Evolutionary conservation across 2,329 filamentous ascomycete species (phyloP).

Genomic region (Cercospora zeae-maydis): DNA sequence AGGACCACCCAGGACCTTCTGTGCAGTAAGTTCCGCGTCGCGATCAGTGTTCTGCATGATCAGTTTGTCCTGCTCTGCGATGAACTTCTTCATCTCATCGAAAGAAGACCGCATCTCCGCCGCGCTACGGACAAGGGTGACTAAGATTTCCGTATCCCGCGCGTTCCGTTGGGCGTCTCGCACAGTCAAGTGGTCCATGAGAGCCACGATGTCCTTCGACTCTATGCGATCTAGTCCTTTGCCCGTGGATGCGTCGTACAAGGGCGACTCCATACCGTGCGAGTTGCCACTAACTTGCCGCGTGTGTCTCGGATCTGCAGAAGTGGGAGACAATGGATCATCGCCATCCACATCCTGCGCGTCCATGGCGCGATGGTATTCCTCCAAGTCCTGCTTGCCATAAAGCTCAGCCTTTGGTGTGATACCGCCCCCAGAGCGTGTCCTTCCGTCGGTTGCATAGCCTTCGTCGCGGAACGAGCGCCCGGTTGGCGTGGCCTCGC

Average conservation of each 20-base stretch:
- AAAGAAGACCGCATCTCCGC: constrained; percentile 97
- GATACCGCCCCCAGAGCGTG: constrained; percentile 42
- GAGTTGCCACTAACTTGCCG: constrained; percentile 84
- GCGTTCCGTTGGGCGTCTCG: constrained; percentile 95
- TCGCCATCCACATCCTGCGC: constrained; percentile 40
- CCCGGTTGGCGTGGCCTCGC: constrained; percentile 46
- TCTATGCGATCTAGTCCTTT: constrained; percentile 87
- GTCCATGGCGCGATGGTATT: constrained; percentile 51
- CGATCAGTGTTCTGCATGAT: constrained; percentile 84
- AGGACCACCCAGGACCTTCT: constrained; percentile 79
- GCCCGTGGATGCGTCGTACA: constrained; percentile 87
- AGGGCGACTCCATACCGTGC: constrained; percentile 81
- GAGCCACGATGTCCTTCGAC: constrained; percentile 90
- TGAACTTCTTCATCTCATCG: constrained; percentile 88
- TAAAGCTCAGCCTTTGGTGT: constrained; percentile 45
- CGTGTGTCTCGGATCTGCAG: constrained; percentile 49
- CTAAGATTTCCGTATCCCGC: constrained; percentile 91
- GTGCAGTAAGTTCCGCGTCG: constrained; percentile 79
- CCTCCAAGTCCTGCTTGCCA: constrained; percentile 57
- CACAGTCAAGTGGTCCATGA: constrained; percentile 98
- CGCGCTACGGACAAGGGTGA: constrained; percentile 87
- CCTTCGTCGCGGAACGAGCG: constrained; percentile 75
- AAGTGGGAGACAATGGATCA: constrained; percentile 60
- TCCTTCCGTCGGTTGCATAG: constrained; percentile 75
- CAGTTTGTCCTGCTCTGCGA: constrained; percentile 83